These are phyloP conservation scores for Achaetomium macrosporum DNA, from an alignment of 2,329 filamentous ascomycete genomes.

Conservation along the genomic window DNA sequence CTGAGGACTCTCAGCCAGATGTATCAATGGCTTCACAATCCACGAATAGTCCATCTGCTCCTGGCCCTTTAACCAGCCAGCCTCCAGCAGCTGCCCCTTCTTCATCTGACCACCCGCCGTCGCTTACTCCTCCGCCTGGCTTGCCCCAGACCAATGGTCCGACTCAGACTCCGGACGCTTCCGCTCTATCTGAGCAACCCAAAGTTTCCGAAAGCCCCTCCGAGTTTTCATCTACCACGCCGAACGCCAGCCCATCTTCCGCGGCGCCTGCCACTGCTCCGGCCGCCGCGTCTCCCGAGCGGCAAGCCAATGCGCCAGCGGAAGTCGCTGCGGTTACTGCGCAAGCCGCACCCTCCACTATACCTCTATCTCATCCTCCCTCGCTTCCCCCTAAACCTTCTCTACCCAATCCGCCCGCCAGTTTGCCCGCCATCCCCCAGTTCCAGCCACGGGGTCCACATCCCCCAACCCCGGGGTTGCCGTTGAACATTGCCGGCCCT, in stretches of 20 bases:
- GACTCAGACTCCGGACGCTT: not conserved
- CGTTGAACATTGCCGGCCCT: constrained; percentile 11
- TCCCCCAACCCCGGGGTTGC: constrained; percentile 8
- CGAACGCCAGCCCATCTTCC: constrained; percentile 14
- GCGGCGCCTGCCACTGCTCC: constrained; percentile 8
- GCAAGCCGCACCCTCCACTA: constrained; percentile 18
- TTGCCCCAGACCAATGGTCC: constrained; percentile 13
- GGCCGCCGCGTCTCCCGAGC: constrained; percentile 2
- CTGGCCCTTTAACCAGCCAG: constrained; percentile 31
- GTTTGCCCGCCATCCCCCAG: constrained; percentile 18
- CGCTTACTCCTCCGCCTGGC: constrained; percentile 15
- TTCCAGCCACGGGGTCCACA: constrained; percentile 18
- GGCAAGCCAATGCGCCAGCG: constrained; percentile 12
- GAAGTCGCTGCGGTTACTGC: constrained; percentile 17
- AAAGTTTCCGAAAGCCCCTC: constrained; percentile 2
- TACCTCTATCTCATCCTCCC: constrained; percentile 22
- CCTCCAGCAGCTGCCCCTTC: constrained; percentile 23
- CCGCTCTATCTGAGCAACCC: constrained; percentile 13
- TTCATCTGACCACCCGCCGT: constrained; percentile 23
- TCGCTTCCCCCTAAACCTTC: constrained; percentile 30
- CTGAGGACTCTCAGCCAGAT: constrained; percentile 33
- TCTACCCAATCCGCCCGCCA: constrained; percentile 23
- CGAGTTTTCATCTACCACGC: constrained; percentile 8
- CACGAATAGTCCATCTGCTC: constrained; percentile 37
- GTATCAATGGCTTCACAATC: constrained; percentile 42